Conservation (phyloP, 331 rosid genomes). For the Cydonia oblonga region DNA sequence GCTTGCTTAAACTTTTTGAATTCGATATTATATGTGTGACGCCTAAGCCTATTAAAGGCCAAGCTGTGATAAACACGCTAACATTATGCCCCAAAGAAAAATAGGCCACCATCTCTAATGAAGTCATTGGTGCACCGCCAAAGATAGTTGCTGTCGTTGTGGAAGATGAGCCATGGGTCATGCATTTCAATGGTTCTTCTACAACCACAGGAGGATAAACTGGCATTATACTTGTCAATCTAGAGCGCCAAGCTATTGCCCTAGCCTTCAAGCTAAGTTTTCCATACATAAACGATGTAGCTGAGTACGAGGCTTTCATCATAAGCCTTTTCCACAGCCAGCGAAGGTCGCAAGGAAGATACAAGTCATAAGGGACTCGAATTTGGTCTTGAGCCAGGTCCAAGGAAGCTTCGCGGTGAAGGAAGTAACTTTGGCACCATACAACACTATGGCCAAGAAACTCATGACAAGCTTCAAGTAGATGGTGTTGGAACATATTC, state of each 20-base stretch:
- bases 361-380: neutral
- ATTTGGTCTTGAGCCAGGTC: too few relatives aligned
- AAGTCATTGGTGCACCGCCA: too few relatives aligned
- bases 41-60: neutral
- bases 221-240: fast-evolving
- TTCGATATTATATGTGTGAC: neutral
- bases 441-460: too few relatives aligned
- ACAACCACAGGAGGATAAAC: neutral
- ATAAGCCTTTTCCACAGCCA: fast-evolving
- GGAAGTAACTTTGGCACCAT: too few relatives aligned
- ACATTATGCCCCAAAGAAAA: too few relatives aligned
- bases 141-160: fast-evolving
- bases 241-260: neutral
- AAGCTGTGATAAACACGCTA: too few relatives aligned
- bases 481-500: too few relatives aligned
- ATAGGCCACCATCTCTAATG: too few relatives aligned
- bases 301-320: too few relatives aligned
- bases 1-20: neutral
- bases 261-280: neutral
- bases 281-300: neutral
- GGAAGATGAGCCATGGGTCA: neutral
- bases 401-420: too few relatives aligned
- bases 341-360: neutral
- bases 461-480: too few relatives aligned
- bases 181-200: too few relatives aligned